Conservation (phyloP, 2,329 filamentous ascomycete genomes). For the Nemania sp. region DNA sequence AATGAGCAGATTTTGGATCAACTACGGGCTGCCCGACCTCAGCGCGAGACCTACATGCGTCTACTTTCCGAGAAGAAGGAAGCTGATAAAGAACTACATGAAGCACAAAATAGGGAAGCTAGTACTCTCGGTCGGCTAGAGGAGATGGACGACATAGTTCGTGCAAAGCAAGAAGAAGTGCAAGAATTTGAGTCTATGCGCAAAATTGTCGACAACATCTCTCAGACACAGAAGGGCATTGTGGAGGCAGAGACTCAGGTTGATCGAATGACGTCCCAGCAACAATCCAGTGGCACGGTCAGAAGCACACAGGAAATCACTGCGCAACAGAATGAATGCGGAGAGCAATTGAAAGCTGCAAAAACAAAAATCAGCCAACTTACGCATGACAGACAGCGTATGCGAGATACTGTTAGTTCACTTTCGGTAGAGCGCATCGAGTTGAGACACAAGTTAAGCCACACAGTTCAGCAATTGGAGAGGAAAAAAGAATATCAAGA, state of each 20-base stretch:
- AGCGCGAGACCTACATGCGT: slow-evolving; percentile 75
- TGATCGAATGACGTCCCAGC: slow-evolving; percentile 72
- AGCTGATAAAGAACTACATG: slow-evolving; percentile 64
- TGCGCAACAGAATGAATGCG: slow-evolving; percentile 68
- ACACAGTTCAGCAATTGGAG: slow-evolving; percentile 74
- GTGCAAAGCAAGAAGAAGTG: slow-evolving; percentile 65
- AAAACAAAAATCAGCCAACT: slow-evolving; percentile 69
- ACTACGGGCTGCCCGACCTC: slow-evolving; percentile 64
- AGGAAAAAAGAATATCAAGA: slow-evolving; percentile 72
- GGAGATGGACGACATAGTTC: slow-evolving; percentile 67
- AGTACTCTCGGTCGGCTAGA: slow-evolving; percentile 64
- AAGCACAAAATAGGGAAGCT: slow-evolving; percentile 64
- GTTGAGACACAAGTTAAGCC: slow-evolving; percentile 70
- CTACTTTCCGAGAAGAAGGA: slow-evolving; percentile 72
- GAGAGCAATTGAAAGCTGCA: slow-evolving; percentile 66
- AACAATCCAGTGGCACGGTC: slow-evolving; percentile 66
- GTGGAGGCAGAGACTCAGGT: slow-evolving; percentile 73
- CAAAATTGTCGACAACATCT: slow-evolving; percentile 76
- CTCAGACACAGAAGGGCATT: slow-evolving; percentile 73
- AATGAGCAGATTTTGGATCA: slow-evolving; percentile 55
- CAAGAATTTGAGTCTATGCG: slow-evolving; percentile 75
- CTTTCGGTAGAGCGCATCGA: slow-evolving; percentile 80
- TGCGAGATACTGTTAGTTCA: slow-evolving; percentile 66
- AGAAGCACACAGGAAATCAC: slow-evolving; percentile 84
- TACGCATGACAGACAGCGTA: slow-evolving; percentile 70